Evolutionary conservation across 2,329 filamentous ascomycete species (phyloP), one percentile per base, ranked within the genome.

Genomic region (Fusarium robinianum): DNA sequence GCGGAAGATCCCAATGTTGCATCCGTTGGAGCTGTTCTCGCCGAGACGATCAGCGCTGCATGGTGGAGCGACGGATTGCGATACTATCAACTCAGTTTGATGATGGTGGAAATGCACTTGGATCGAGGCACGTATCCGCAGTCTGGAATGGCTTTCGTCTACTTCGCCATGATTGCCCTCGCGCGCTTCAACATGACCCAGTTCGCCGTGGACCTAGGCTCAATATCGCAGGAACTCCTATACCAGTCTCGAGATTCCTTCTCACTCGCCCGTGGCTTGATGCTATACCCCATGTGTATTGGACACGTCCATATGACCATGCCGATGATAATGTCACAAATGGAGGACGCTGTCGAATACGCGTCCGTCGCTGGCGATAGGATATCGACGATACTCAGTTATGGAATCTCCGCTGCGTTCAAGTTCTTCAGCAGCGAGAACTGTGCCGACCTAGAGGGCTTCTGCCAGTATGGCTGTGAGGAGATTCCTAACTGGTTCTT

Each of bases 11-110:
- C 78, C 3, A 72, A 76, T 17, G 65, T 88, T 36, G 73, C 78
- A 21, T 84, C 82, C 0, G 72, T 88, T 2, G 87, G 85, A 3
- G 83, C 85, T 6, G 81, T 91, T 4, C 71, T 90, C 11, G 77
- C 83, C 1, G 85, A 91, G 67, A 79, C 87, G 9, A 74, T 85
- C 7, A 82, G 79, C 52, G 81, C 85, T 10, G 84, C 84, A 4
- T 89, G 84, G 73, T 90, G 88, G 88, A 83, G 78, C 26, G 81
- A 90, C 56, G 74, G 74, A 14, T 67, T 90, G 8, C 75, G 83
- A n/a, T 90, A 88, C 62, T 91, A 89, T 62, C 81, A 88, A 54
- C 75, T 85, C 17, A 75, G 81, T 1, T 69, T 91, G 10, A 75
- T 83, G 48, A 81, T 90, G 71, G 70, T 90, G 41, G 73, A 83